phyloP scores from a whole-genome alignment of 148 eudicot species.

The Polygonum maritimum region DNA sequence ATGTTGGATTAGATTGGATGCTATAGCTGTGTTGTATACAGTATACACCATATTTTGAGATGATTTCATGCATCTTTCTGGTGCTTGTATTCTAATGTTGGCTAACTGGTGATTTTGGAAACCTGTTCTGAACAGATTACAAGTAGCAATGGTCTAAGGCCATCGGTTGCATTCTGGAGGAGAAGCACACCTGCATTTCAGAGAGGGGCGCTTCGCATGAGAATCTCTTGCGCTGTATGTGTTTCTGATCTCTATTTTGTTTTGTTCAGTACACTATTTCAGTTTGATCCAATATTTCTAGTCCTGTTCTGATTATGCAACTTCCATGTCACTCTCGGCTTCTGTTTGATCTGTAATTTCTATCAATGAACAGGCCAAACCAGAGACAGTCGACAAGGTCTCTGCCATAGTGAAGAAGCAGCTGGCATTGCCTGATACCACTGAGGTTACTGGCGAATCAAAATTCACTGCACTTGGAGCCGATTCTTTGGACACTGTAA shows the following conservation, averaged over 20 bases:
- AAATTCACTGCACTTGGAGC: slow-evolving; percentile 50
- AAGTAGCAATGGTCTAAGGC: slow-evolving; percentile 14
- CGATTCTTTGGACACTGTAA: slow-evolving; percentile 62
- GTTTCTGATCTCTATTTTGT: neutral
- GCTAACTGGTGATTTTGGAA: neutral
- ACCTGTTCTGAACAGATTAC: slow-evolving; percentile 17
- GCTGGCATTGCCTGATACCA: slow-evolving; percentile 30
- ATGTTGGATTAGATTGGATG: neutral
- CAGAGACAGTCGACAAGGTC: slow-evolving; percentile 51
- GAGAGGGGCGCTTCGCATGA: slow-evolving; percentile 17
- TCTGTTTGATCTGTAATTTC: neutral
- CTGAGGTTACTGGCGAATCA: slow-evolving; percentile 31
- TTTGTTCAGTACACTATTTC: neutral
- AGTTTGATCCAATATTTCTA: neutral
- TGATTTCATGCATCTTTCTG: neutral
- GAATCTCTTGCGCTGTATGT: slow-evolving; percentile 36
- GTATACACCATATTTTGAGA: neutral
- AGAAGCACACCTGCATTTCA: slow-evolving; percentile 12
- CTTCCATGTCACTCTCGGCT: neutral
- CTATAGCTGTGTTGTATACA: neutral
- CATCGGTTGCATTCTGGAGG: slow-evolving; percentile 26
- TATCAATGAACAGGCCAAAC: slow-evolving; percentile 39
- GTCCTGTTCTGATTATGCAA: neutral
- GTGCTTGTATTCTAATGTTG: neutral
- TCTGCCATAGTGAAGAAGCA: slow-evolving; percentile 40